Conservation (phyloP, 768 basidiomycete genomes). For the Cyclocybe cylindracea region DNA sequence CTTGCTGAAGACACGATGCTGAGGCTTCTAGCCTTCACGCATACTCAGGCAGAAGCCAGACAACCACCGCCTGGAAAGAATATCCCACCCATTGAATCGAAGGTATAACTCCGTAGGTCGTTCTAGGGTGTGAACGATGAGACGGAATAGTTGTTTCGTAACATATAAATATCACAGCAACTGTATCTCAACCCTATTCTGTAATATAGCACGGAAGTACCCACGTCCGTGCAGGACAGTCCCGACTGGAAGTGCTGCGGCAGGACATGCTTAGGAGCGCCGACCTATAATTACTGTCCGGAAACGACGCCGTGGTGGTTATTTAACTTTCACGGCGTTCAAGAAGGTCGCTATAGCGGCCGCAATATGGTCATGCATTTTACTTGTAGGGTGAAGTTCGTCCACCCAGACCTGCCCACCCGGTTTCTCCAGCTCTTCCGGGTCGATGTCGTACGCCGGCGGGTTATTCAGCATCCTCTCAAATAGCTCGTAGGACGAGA, state of each 20-base stretch:
- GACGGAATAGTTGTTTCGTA: too few species aligned
- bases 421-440: conserved; percentile 28
- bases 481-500: conserved; percentile 52
- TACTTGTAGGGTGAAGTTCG: conserved; percentile 48
- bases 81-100: too few species aligned
- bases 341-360: conserved; percentile 43
- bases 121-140: too few species aligned
- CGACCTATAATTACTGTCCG: background rate
- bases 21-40: background rate
- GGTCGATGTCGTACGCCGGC: conserved; percentile 35
- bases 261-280: too few species aligned
- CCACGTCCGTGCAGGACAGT: too few species aligned
- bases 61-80: too few species aligned
- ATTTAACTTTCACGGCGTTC: conserved; percentile 1
- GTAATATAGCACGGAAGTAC: too few species aligned
- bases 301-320: background rate
- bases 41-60: background rate
- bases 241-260: too few species aligned
- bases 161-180: too few species aligned
- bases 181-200: too few species aligned
- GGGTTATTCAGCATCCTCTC: conserved; percentile 48
- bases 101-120: too few species aligned
- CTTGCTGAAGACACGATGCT: background rate
- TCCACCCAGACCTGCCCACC: conserved; percentile 54
- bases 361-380: conserved; percentile 50